Evolutionary conservation across 2,329 filamentous ascomycete species (phyloP), one percentile per base, ranked within the genome.

Genomic region (Alternaria tenuissima): DNA sequence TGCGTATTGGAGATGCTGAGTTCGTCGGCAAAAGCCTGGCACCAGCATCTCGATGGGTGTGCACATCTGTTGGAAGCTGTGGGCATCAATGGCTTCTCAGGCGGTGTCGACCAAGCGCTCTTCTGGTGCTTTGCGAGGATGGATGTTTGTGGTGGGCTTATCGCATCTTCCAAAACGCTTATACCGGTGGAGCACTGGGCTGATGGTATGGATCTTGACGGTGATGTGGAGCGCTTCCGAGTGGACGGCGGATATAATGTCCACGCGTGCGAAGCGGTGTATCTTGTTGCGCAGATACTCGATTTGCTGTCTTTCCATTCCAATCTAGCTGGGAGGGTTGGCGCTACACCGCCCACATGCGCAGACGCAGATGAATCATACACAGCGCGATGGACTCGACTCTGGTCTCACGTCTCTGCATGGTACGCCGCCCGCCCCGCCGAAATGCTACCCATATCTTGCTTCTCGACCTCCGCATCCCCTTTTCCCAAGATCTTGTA

Each of bases 91-190:
- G 86, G 85, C 0, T 80, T 85, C 4, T 78, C 80, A 6, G 82
- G 83, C 3, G 85, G 85, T 0, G 68, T 87, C 18, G 71, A 84
- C 7, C 83, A 85, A 64, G 85, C 84, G 0, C 77, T 87, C 0
- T 87, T 87, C 62, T 87, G 85, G 85, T 86, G 84, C 64, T 87
- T 86, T 66, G 84, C 83, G 0, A 79, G 85, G 43, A 87, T 87
- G 84, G 85, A 87, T 66, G 67, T 86, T 3, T 87, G 85, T 59
- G 84, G 83, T 36, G 83, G 83, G 3, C 78, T 88, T 14, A 87
- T 88, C 22, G 86, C 84, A 0, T 82, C 81, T 0, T 79, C 84
- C 43, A 81, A 78, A 18, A 82, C 83, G 0, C 80, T 86, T 3
- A 79, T 86, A 2, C 81, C 81, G 3, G 78, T 85, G 3, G 76